Percentiles rank a stretch among this genome's conserved stretches.
Evolutionary conservation across 2,329 filamentous ascomycete genomes (phyloP).

Genomic region (Pezicula rhizophila): DNA sequence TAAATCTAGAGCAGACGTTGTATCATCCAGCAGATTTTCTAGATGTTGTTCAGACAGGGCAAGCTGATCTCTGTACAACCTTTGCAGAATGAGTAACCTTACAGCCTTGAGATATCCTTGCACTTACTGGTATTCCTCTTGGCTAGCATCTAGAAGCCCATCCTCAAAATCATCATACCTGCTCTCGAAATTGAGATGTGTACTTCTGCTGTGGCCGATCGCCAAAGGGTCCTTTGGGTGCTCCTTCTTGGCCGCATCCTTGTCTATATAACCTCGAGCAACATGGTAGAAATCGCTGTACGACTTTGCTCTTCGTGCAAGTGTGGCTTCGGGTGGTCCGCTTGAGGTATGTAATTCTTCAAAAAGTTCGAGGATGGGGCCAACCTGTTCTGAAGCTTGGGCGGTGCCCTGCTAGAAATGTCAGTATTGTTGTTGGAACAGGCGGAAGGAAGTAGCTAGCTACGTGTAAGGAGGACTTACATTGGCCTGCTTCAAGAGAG

Average conservation of each 20-base stretch:
- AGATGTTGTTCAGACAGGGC: constrained; percentile 76
- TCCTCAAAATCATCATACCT: constrained; percentile 57
- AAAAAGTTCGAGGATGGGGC: constrained; percentile 50
- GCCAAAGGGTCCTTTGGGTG: constrained; percentile 14
- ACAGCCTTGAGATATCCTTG: background rate
- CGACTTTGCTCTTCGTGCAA: constrained; percentile 65
- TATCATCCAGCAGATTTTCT: constrained; percentile 70
- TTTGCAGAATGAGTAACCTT: constrained; percentile 27
- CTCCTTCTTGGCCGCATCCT: constrained; percentile 35
- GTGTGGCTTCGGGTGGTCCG: constrained; percentile 59
- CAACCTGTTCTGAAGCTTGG: constrained; percentile 44
- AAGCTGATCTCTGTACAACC: constrained; percentile 75
- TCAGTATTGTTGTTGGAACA: constrained; percentile 14
- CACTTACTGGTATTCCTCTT: constrained; percentile 74
- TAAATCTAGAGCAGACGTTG: constrained; percentile 67
- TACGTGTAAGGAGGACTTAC: constrained; percentile 34
- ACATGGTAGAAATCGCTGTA: constrained; percentile 71
- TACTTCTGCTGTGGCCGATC: constrained; percentile 31
- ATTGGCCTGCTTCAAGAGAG: constrained; percentile 61
- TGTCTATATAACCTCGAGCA: constrained; percentile 49
- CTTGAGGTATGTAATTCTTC: constrained; percentile 51
- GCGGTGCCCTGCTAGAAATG: constrained; percentile 43
- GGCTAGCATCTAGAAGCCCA: constrained; percentile 71
- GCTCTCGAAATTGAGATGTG: constrained; percentile 47
- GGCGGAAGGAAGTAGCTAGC: constrained; percentile 25